These are phyloP conservation scores for Xerocomellus amylosporus DNA, from an alignment of 768 basidiomycete genomes.

Conservation along the genomic window DNA sequence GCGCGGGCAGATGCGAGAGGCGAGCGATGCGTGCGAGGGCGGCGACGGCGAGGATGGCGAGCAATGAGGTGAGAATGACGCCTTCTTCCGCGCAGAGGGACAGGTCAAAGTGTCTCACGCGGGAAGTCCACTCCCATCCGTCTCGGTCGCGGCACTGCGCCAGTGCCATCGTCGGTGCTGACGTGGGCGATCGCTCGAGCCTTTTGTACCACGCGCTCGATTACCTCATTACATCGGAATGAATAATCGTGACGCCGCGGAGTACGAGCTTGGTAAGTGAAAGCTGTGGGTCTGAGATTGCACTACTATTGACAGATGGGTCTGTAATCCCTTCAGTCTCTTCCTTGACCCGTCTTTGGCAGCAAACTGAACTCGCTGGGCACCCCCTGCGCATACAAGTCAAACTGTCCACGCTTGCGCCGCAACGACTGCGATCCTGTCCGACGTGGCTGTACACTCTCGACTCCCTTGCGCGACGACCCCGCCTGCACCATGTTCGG, in stretches of 20 bases:
- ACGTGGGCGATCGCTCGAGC: background rate
- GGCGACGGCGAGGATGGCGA: constrained; percentile 45
- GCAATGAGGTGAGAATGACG: constrained; percentile 52
- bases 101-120: constrained; percentile 62
- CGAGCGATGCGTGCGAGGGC: constrained; percentile 39
- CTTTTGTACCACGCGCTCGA: background rate
- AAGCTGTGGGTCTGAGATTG: no score
- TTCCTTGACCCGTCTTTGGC: background rate
- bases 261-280: no score
- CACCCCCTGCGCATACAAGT: constrained; percentile 13
- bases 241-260: no score
- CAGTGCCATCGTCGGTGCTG: constrained; percentile 35
- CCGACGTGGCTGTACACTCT: background rate
- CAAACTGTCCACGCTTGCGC: constrained; percentile 10
- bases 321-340: background rate
- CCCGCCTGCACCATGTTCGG: constrained; percentile 9
- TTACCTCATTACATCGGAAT: background rate
- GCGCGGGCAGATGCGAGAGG: constrained; percentile 25
- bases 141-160: constrained; percentile 50
- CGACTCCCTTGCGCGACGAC: constrained; percentile 2
- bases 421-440: constrained; percentile 2
- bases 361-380: constrained; percentile 18
- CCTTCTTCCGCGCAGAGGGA: constrained; percentile 84
- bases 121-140: constrained; percentile 65
- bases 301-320: no score